A percentile compares a stretch with the other conserved stretches of the same genome.
phyloP scores from a whole-genome alignment of 768 basidiomycete species.

The Amanita phalloides region DNA sequence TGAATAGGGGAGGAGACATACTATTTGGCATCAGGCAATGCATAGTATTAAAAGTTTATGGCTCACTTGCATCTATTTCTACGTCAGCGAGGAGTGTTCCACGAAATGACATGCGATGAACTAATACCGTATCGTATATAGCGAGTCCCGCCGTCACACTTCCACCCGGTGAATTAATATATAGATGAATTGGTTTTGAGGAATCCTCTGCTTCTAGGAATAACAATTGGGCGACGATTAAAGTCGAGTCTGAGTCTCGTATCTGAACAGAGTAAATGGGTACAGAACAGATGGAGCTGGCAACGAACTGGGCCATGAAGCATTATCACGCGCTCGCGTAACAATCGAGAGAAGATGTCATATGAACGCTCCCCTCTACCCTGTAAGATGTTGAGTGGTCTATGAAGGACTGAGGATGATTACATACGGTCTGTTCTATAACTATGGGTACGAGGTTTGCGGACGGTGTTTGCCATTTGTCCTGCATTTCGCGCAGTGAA shows the following conservation, averaged over 20 bases:
- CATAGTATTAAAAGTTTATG: conserved; percentile 9
- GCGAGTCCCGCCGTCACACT: conserved; percentile 93
- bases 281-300: not conserved
- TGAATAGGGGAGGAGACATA: conserved; percentile 94
- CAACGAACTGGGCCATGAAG: conserved; percentile 77
- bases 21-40: conserved; percentile 25
- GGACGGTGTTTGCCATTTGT: conserved; percentile 30
- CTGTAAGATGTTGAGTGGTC: conserved; percentile 21
- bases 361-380: conserved; percentile 85
- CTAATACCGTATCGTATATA: conserved; percentile 89
- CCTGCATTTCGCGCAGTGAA: conserved; percentile 21
- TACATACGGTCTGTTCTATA: conserved; percentile 77
- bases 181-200: conserved; percentile 88
- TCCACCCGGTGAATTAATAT: conserved; percentile 96
- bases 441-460: conserved; percentile 82
- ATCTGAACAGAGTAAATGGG: conserved; percentile 40
- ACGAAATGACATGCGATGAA: conserved; percentile 32
- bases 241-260: conserved; percentile 78
- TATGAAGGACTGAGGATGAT: not conserved
- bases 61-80: conserved; percentile 4
- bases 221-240: conserved; percentile 85
- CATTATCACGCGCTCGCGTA: conserved; percentile 93
- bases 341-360: conserved; percentile 90
- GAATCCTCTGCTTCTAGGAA: conserved; percentile 96
- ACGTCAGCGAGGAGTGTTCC: conserved; percentile 39